Evolutionary conservation across 2,329 filamentous ascomycete species (phyloP), one percentile per base, ranked within the genome.

Genomic region (Lachnellula occidentalis): DNA sequence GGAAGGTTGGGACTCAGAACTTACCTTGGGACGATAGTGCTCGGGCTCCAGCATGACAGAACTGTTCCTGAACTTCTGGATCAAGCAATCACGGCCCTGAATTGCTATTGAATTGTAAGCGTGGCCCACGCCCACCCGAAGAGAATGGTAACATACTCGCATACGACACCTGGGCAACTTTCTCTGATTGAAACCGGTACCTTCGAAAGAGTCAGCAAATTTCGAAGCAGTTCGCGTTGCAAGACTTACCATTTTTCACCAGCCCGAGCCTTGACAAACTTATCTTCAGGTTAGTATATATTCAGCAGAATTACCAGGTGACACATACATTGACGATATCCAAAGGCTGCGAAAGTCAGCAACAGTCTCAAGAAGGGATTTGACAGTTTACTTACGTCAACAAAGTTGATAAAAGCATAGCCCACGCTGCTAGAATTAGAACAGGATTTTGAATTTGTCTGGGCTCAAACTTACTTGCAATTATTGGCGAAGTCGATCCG

Each of bases 361-460:
- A 58, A 49, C 21, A 27, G 39, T 22, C 21, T 51, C 24, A 42
- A 5, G 21, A 47, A 27, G 14, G 22, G n/a, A 27, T 27, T 37
- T 8, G 34, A 9, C 21, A 22, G 14, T 9, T 36, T 22, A 56
- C 85, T 80, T 71, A 88, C 86, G 69, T 91, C 85, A 43, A 85
- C 81, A 64, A 97, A 96, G 72, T 99, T 96, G 74, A 99, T 90
- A 72, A 97, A 99, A 0, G 91, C 92, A 71, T 97, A 97, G 45
- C 94, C 94, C 55, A 97, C 92, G 69, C 91, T 95, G 58, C 59
- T 67, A 50, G 56, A 52, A n/a, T 68, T 37, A 71, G 71, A 51
- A 70, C 61, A 59, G 71, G 77, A 59, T 31, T 52, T 17, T 58
- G 27, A 19, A 27, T 6, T 19, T 11, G 17, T 14, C 15, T 12